These are phyloP conservation scores for Guyanaporus albipodus DNA, from an alignment of 768 basidiomycete species.

Conservation along the genomic window DNA sequence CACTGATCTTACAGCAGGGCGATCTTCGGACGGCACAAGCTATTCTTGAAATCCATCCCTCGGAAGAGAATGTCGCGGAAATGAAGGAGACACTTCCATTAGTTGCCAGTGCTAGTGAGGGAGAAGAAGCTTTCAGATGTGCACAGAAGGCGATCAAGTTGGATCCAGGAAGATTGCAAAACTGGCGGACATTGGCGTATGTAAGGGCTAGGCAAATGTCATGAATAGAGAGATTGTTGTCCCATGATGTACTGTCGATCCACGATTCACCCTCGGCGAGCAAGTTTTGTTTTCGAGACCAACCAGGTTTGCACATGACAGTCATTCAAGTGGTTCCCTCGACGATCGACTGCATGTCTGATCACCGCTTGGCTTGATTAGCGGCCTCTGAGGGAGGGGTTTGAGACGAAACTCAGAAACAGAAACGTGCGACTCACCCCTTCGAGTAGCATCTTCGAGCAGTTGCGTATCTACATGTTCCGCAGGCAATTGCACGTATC, in stretches of 20 bases:
- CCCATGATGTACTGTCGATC: slow-evolving; percentile 1
- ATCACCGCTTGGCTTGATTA: slow-evolving; percentile 40
- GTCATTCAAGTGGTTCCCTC: not conserved
- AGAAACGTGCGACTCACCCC: slow-evolving; percentile 54
- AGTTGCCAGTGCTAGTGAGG: slow-evolving; percentile 43
- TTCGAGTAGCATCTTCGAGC: slow-evolving; percentile 91
- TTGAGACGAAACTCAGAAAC: slow-evolving; percentile 3
- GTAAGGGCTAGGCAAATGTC: slow-evolving; percentile 34
- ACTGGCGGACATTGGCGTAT: slow-evolving; percentile 62
- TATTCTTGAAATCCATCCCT: slow-evolving; percentile 35
- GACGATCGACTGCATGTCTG: not conserved
- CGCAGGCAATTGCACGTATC: slow-evolving; percentile 92
- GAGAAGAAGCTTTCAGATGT: slow-evolving; percentile 34
- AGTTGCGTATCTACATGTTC: slow-evolving; percentile 93
- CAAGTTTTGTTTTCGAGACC: not conserved
- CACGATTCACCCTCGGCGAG: not conserved
- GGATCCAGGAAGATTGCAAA: slow-evolving; percentile 39
- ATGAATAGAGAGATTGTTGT: slow-evolving; percentile 16
- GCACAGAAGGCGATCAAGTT: slow-evolving; percentile 66
- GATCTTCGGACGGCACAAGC: slow-evolving; percentile 42
- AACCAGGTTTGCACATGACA: not conserved
- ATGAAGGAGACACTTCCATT: slow-evolving; percentile 45
- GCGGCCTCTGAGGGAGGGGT: slow-evolving; percentile 35
- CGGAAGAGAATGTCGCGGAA: slow-evolving; percentile 34
- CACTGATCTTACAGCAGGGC: slow-evolving; percentile 48